Percentiles rank a stretch among this genome's conserved stretches.
These are phyloP conservation scores for Rhododendron griersonianum DNA, from an alignment of 148 eudicot species.

Conservation along the genomic window DNA sequence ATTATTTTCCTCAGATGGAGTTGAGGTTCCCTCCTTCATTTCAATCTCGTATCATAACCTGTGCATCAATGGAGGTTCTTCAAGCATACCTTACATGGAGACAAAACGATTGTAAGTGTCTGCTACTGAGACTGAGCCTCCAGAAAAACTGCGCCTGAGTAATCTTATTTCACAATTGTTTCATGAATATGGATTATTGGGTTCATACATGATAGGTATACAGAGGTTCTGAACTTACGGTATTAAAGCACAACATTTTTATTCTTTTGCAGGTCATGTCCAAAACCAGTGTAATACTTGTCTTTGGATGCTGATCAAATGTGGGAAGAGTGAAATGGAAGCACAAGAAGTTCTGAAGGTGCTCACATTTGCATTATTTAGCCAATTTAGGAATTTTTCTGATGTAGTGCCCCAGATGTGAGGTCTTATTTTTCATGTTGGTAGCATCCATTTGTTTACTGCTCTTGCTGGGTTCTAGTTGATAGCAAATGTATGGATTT, in stretches of 20 bases:
- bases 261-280: slow-evolving; percentile 51
- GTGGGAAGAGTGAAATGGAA: slow-evolving; percentile 57
- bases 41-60: slow-evolving; percentile 50
- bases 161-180: not conserved
- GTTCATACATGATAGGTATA: not conserved
- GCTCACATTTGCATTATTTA: not conserved
- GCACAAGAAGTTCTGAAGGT: slow-evolving; percentile 69
- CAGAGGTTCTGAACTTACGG: not conserved
- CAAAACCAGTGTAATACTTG: slow-evolving; percentile 68
- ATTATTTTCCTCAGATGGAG: slow-evolving; percentile 58
- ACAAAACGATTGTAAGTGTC: slow-evolving; percentile 69
- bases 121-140: not conserved
- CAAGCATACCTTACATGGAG: slow-evolving; percentile 83
- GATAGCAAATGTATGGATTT: not conserved
- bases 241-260: not conserved
- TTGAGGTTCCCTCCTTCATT: slow-evolving; percentile 63
- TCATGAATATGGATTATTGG: not conserved
- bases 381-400: not conserved
- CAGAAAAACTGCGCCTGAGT: not conserved
- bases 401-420: not conserved
- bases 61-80: slow-evolving; percentile 71
- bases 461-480: not conserved
- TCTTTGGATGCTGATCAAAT: slow-evolving; percentile 57
- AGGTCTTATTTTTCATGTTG: not conserved
- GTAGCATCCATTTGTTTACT: not conserved